Percentiles rank a stretch among this genome's conserved stretches.
phyloP scores from a whole-genome alignment of 192 early-diverging fungal genomes.

The Podila epicladia region DNA sequence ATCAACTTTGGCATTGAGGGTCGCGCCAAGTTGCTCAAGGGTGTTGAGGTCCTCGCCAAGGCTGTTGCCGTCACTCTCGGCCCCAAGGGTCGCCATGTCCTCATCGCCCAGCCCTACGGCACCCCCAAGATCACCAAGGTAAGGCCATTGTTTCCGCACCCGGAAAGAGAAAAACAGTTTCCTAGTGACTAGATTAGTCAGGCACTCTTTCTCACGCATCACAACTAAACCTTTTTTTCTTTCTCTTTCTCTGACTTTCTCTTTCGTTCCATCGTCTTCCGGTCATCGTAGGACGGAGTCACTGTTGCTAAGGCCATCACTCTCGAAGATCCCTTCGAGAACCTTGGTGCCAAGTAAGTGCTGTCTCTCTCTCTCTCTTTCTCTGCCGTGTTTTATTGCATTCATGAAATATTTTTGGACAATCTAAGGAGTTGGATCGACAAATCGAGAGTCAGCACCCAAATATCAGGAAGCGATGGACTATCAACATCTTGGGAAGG shows the following conservation, averaged over 20 bases:
- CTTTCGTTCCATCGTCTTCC: not conserved
- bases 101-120: slow-evolving; percentile 98
- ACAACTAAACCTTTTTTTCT: not conserved
- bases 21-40: slow-evolving; percentile 89
- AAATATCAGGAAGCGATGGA: not conserved
- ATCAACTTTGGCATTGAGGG: slow-evolving; percentile 97
- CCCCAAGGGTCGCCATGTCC: slow-evolving; percentile 98
- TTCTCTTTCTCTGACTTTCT: not conserved
- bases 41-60: slow-evolving; percentile 97
- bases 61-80: slow-evolving; percentile 99
- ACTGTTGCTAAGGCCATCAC: slow-evolving; percentile 98
- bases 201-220: no score
- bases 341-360: slow-evolving; percentile 90
- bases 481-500: not conserved
- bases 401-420: no score
- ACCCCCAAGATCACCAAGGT: slow-evolving; percentile 97
- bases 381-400: not conserved
- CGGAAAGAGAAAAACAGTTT: no score
- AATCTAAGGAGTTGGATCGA: not conserved
- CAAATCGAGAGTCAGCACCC: not conserved
- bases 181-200: no score
- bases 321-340: slow-evolving; percentile 99
- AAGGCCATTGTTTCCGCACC: not conserved
- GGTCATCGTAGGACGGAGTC: slow-evolving; percentile 89
- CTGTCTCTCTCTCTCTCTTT: not conserved